phyloP scores from a whole-genome alignment of 345 rosid genomes.

The Nephelium lappaceum region DNA sequence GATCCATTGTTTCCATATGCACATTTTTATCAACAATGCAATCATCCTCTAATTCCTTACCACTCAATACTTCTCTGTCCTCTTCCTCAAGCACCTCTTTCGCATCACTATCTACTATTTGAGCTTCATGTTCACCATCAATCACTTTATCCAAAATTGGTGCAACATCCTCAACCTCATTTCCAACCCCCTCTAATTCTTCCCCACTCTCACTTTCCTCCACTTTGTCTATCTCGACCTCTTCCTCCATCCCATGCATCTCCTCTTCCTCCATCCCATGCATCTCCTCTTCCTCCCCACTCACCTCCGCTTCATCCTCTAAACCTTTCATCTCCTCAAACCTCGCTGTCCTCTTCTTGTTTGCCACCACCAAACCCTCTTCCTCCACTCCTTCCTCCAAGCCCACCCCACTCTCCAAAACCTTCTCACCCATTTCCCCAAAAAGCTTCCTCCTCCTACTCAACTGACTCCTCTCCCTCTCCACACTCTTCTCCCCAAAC shows the following conservation, averaged over 20 bases:
- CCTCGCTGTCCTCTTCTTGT: slow-evolving; percentile 31
- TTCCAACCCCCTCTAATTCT: slow-evolving; percentile 16
- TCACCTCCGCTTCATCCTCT: slow-evolving; percentile 33
- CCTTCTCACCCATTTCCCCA: slow-evolving; percentile 28
- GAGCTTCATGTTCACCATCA: slow-evolving; percentile 27
- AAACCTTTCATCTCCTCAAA: slow-evolving; percentile 30
- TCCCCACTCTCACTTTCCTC: slow-evolving; percentile 32
- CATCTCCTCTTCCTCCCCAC: slow-evolving; percentile 33
- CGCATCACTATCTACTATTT: slow-evolving; percentile 25
- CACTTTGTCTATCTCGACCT: slow-evolving; percentile 22
- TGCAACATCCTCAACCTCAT: slow-evolving; percentile 15
- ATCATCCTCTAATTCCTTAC: slow-evolving; percentile 31
- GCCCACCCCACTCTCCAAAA: slow-evolving; percentile 23
- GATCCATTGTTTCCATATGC: slow-evolving; percentile 29
- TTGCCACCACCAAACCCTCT: slow-evolving; percentile 21
- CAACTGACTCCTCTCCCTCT: slow-evolving; percentile 16
- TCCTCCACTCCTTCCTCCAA: slow-evolving; percentile 26
- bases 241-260: slow-evolving; percentile 37
- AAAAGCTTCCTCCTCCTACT: slow-evolving; percentile 65
- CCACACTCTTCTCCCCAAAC: slow-evolving; percentile 21
- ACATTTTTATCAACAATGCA: slow-evolving; percentile 29
- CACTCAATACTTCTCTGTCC: slow-evolving; percentile 28
- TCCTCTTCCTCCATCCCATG: slow-evolving; percentile 18
- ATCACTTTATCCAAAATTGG: slow-evolving; percentile 22
- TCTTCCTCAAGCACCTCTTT: slow-evolving; percentile 35